These are phyloP conservation scores for Leccinum ochraceum DNA, from an alignment of 768 basidiomycete species.

Conservation along the genomic window DNA sequence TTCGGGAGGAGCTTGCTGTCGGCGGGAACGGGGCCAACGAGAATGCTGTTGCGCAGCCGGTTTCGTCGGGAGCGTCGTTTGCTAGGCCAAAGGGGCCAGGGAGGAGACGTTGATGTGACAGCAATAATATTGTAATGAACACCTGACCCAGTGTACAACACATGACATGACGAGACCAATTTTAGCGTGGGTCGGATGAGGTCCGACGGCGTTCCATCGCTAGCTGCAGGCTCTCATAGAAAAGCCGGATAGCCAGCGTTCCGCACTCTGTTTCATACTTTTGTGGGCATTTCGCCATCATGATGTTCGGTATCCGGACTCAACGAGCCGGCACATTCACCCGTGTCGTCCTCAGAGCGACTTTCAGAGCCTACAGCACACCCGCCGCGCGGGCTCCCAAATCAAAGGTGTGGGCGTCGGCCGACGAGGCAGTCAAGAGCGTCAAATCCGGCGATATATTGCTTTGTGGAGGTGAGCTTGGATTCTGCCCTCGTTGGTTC, in stretches of 20 bases:
- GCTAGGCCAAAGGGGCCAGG: slow-evolving; percentile 70
- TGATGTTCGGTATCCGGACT: slow-evolving; percentile 30
- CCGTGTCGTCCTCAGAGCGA: slow-evolving; percentile 21
- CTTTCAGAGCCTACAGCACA: slow-evolving; percentile 29
- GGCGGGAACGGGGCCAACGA: slow-evolving; percentile 5
- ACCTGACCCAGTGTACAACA: not conserved
- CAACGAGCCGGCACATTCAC: slow-evolving; percentile 14
- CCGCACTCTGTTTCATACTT: not conserved
- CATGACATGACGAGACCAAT: not conserved
- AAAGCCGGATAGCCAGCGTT: not conserved
- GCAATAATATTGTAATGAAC: not conserved
- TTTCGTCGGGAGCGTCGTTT: slow-evolving; percentile 48
- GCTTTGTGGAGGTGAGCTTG: slow-evolving; percentile 73
- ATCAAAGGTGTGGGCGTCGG: slow-evolving; percentile 77
- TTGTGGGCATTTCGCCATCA: slow-evolving; percentile 14
- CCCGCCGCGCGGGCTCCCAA: slow-evolving; percentile 29
- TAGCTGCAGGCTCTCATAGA: not conserved
- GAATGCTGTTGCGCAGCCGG: slow-evolving; percentile 16
- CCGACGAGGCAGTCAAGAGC: slow-evolving; percentile 81
- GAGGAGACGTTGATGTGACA: slow-evolving; percentile 43
- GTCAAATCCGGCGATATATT: slow-evolving; percentile 79
- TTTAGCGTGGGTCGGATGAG: slow-evolving; percentile 23
- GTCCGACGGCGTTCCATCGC: slow-evolving; percentile 16
- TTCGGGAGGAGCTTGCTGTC: slow-evolving; percentile 59
- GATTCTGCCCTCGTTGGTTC: not conserved